phyloP scores from a whole-genome alignment of 371 early-diverging fungal genomes.

The Phascolomyces articulosus region DNA sequence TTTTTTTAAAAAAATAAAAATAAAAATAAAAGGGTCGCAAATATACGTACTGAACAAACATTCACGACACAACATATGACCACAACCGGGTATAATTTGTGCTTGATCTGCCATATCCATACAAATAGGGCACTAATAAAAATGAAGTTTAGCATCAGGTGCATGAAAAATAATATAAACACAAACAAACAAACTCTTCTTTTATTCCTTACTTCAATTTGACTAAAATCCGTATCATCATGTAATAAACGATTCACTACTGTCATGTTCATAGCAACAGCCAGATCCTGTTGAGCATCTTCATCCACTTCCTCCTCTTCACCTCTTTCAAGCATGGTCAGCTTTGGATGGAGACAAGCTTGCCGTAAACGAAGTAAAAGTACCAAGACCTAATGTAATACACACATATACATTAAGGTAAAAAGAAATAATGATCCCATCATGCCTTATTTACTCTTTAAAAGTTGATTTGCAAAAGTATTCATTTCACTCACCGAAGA shows the following conservation, averaged over 20 bases:
- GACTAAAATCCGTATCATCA: conserved; percentile 9
- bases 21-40: no score
- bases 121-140: conserved; percentile 46
- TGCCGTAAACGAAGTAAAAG: conserved; percentile 46
- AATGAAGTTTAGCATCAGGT: neutral
- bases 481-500: conserved; percentile 46
- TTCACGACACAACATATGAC: conserved; percentile 52
- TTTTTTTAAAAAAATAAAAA: no score
- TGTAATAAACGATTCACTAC: conserved; percentile 31
- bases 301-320: neutral
- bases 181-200: neutral
- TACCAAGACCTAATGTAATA: conserved; percentile 26
- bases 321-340: conserved; percentile 21
- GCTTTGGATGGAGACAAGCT: conserved; percentile 43
- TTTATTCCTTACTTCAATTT: conserved; percentile 27
- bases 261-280: neutral
- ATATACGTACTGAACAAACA: conserved; percentile 34
- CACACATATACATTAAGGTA: no score
- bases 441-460: no score
- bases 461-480: no score
- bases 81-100: conserved; percentile 36
- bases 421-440: neutral
- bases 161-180: neutral
- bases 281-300: neutral
- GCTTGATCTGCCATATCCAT: conserved; percentile 46